Conservation (phyloP, 192 early-diverging fungal genomes). For the Tieghemiomyces parasiticus region DNA sequence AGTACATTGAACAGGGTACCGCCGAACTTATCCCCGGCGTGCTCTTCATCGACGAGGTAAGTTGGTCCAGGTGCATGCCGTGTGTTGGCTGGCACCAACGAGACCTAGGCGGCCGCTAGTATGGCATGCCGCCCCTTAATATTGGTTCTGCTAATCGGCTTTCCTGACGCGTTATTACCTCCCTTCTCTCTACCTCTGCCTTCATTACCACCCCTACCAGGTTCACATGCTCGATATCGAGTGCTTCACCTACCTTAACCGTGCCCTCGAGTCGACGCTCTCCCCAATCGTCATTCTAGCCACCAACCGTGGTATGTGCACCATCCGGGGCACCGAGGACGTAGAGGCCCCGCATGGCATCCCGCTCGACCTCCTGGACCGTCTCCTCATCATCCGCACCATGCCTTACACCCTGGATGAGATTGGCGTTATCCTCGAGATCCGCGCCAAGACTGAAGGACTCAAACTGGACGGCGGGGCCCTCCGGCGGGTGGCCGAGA, state of each 20-base stretch:
- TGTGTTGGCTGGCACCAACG: no score
- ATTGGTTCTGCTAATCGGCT: no score
- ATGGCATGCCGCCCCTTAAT: no score
- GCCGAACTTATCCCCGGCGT: slow-evolving; percentile 97
- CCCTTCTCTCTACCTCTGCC: no score
- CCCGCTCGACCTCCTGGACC: slow-evolving; percentile 90
- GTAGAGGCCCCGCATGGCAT: slow-evolving; percentile 82
- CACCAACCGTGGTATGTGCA: slow-evolving; percentile 90
- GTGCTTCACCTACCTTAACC: slow-evolving; percentile 98
- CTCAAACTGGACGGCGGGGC: slow-evolving; percentile 68
- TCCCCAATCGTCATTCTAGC: slow-evolving; percentile 97
- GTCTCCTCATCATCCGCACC: slow-evolving; percentile 91
- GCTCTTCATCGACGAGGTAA: slow-evolving; percentile 91
- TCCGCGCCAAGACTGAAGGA: slow-evolving; percentile 82
- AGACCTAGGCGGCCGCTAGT: no score
- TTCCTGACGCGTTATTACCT: no score
- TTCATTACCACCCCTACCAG: slow-evolving; percentile 22
- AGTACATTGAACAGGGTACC: slow-evolving; percentile 95
- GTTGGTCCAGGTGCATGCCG: no score
- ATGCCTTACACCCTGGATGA: slow-evolving; percentile 83
- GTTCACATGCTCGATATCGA: slow-evolving; percentile 99
- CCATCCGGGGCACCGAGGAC: slow-evolving; percentile 60
- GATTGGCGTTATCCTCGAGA: slow-evolving; percentile 78
- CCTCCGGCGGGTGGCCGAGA: slow-evolving; percentile 57
- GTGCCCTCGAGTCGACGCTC: slow-evolving; percentile 87